Conservation (phyloP, 192 early-diverging fungal genomes). For the Pilobolus umbonatus region DNA sequence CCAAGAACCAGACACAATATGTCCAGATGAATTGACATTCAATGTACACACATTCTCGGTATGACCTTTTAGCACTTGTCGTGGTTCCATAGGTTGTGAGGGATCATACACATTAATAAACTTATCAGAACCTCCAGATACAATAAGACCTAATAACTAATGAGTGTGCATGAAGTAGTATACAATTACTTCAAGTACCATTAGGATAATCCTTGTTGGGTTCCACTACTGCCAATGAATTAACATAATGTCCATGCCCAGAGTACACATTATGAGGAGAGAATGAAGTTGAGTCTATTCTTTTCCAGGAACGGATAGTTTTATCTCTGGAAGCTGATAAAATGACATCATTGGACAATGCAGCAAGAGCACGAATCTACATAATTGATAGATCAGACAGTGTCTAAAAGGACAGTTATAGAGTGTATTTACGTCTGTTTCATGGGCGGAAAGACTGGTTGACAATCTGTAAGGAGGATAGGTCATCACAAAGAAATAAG, state of each 20-base stretch:
- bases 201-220: constrained; percentile 53
- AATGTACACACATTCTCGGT: constrained; percentile 84
- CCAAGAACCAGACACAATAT: constrained; percentile 95
- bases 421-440: constrained; percentile 1
- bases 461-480: constrained; percentile 1
- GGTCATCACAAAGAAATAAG: neutral
- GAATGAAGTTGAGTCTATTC: constrained; percentile 48
- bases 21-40: constrained; percentile 50
- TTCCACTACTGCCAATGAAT: constrained; percentile 59
- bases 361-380: constrained; percentile 66
- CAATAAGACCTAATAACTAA: constrained; percentile 62
- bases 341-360: constrained; percentile 52
- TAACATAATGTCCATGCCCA: constrained; percentile 79
- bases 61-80: constrained; percentile 76
- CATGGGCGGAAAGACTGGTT: constrained; percentile 2
- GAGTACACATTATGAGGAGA: constrained; percentile 44
- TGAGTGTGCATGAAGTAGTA: neutral
- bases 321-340: constrained; percentile 74
- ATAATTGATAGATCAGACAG: neutral
- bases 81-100: constrained; percentile 45
- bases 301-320: constrained; percentile 68
- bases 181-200: constrained; percentile 39
- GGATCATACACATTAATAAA: constrained; percentile 79
- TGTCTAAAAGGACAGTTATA: too few relatives aligned
- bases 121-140: constrained; percentile 81